A percentile compares a stretch with the other conserved stretches of the same genome.
Conservation (phyloP, 2,329 filamentous ascomycete genomes). For the Ophiostoma fasciatum region DNA sequence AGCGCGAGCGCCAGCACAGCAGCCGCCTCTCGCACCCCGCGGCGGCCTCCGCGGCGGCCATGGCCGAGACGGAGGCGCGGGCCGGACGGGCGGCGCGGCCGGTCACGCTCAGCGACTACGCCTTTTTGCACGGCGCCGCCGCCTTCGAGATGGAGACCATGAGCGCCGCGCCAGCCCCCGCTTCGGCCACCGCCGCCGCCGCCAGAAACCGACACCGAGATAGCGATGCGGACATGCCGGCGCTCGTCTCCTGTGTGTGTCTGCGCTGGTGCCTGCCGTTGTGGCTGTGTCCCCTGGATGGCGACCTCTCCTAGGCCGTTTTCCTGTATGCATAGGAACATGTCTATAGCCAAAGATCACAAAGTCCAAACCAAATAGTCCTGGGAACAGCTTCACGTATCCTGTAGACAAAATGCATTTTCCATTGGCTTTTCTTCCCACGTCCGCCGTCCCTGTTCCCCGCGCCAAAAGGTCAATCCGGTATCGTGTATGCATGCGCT, state of each 20-base stretch:
- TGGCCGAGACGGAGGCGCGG: slow-evolving; percentile 8
- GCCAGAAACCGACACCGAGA: no score
- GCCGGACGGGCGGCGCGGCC: slow-evolving; percentile 3
- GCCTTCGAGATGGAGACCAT: no score
- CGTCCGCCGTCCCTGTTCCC: neutral
- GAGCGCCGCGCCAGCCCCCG: no score
- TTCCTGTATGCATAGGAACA: no score
- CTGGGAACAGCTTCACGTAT: no score
- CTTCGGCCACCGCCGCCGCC: no score
- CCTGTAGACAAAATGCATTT: no score
- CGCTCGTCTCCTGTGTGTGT: neutral
- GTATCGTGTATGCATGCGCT: slow-evolving; percentile 4
- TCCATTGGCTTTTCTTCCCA: neutral
- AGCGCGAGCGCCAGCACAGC: no score
- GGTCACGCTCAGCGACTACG: slow-evolving; percentile 10
- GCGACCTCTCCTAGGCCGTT: neutral
- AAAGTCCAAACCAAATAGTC: no score
- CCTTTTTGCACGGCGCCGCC: slow-evolving; percentile 5
- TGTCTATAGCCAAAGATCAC: no score
- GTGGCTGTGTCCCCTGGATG: neutral
- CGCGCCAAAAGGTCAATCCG: no score
- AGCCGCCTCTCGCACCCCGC: neutral
- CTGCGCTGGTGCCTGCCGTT: slow-evolving; percentile 1
- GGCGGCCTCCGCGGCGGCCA: neutral
- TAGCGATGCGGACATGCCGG: no score